Evolutionary conservation across 1,284 basidiomycete species (phyloP), one percentile per base, ranked within the genome.

Genomic region (Austroboletus olivaceoglutinosus): DNA sequence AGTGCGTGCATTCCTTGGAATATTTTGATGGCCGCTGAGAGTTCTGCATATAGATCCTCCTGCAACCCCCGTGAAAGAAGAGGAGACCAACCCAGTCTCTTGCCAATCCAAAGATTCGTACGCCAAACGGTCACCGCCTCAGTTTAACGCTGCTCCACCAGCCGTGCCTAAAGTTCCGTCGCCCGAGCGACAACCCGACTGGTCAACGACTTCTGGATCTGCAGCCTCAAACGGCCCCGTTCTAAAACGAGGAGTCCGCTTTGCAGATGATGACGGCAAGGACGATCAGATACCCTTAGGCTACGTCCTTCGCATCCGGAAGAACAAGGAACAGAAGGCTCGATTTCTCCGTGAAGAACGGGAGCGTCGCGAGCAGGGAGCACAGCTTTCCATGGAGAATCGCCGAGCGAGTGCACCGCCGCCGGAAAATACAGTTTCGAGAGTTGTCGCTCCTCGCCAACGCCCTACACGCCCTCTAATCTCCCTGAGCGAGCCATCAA

Each of bases 241-340:
- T 38, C 66, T 76, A 33, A 83, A 78, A 66, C 77, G 77, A 43
- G 82, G 80, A n/a, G 86, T 89, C 6, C 80, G 83, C 23, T 89
- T 89, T 56, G 82, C 76, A 25, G 82, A 85, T 57, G 77, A 81
- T 59, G 76, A 79, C 48, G 67, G 65, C 54, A 85, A 81, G 58
- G 83, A 86, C 27, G 86, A 88, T 58, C 72, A 73, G 44, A 73
- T 87, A 56, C 88, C 87, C 0, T 71, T 88, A 34, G 81, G 78
- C 21, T 82, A 89, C 61, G 76, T 84, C 33, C 70, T 86, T 60
- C 82, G 85, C 44, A 76, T 78, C 62, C 83, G 81, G 70, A 83
- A 85, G 71, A 81, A 81, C 58, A 80, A 82, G 44, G 85, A 86
- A 64, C 80, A 86, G 68, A 88, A 87, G 69, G 81, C 79, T 41